A percentile compares a stretch with the other conserved stretches of the same genome.
phyloP scores from a whole-genome alignment of 2,329 filamentous ascomycete genomes.

The Stemphylium lycopersici region DNA sequence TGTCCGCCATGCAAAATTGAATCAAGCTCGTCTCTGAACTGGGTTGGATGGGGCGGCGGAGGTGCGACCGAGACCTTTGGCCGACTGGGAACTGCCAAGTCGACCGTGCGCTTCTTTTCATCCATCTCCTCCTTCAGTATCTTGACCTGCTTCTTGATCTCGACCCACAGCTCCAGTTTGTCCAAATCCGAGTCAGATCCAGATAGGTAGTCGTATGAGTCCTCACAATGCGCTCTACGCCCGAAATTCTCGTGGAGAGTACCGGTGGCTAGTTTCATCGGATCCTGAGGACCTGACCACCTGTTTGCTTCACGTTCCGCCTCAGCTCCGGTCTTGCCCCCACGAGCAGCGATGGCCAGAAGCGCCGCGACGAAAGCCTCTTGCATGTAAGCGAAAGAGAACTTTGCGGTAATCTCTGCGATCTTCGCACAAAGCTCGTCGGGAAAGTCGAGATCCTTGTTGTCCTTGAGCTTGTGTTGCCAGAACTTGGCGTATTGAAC shows the following conservation, averaged over 20 bases:
- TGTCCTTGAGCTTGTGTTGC: slow-evolving; percentile 50
- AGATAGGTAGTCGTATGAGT: neutral
- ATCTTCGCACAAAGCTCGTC: slow-evolving; percentile 49
- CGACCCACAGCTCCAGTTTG: slow-evolving; percentile 49
- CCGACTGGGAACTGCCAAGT: slow-evolving; percentile 6
- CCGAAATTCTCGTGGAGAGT: slow-evolving; percentile 14
- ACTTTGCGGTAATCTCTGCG: slow-evolving; percentile 52
- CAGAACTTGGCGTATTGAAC: slow-evolving; percentile 54
- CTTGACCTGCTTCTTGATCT: slow-evolving; percentile 52
- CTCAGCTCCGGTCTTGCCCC: slow-evolving; percentile 19
- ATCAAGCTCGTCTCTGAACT: slow-evolving; percentile 33
- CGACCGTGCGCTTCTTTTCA: slow-evolving; percentile 17
- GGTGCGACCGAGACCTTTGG: neutral
- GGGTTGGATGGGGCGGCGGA: neutral
- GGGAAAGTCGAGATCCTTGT: slow-evolving; percentile 49
- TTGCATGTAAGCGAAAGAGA: slow-evolving; percentile 56
- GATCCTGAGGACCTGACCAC: slow-evolving; percentile 39
- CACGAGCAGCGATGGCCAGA: slow-evolving; percentile 43
- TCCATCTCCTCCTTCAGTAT: slow-evolving; percentile 52
- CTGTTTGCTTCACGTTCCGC: slow-evolving; percentile 17
- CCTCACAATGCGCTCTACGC: neutral
- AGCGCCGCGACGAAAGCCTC: slow-evolving; percentile 52
- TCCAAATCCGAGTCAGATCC: slow-evolving; percentile 35
- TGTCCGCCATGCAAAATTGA: slow-evolving; percentile 25
- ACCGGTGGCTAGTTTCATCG: slow-evolving; percentile 19